phyloP scores from a whole-genome alignment of 2,329 filamentous ascomycete genomes.

The Monosporascus sp. region DNA sequence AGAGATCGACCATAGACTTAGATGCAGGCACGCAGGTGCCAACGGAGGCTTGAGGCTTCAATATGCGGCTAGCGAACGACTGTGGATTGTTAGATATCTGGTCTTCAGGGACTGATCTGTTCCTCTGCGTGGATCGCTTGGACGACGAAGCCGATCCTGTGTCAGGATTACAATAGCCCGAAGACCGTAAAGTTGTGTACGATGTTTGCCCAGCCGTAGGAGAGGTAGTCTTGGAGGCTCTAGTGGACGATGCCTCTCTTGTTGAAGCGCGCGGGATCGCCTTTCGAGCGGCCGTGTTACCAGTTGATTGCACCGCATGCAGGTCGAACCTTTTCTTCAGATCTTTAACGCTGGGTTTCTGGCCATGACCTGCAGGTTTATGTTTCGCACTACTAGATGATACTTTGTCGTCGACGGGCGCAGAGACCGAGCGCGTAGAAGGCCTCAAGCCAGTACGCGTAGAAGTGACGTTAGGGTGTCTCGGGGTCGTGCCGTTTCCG shows the following conservation, averaged over 20 bases:
- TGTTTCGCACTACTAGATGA: conserved; percentile 24
- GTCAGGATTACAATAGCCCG: conserved; percentile 26
- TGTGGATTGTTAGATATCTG: conserved; percentile 48
- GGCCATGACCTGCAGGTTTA: conserved; percentile 24
- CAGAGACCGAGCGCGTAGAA: conserved; percentile 49
- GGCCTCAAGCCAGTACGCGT: conserved; percentile 36
- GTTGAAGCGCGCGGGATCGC: conserved; percentile 27
- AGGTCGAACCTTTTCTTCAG: conserved; percentile 75
- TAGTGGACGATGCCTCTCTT: conserved; percentile 29
- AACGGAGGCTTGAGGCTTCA: conserved; percentile 41
- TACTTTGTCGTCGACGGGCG: conserved; percentile 44
- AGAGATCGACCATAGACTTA: conserved; percentile 38
- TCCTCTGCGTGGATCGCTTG: conserved; percentile 35
- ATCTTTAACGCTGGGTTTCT: conserved; percentile 70
- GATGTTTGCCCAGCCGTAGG: conserved; percentile 30
- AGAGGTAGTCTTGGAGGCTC: conserved; percentile 24
- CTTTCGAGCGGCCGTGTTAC: conserved; percentile 30
- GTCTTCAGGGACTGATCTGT: conserved; percentile 44
- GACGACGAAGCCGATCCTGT: conserved; percentile 23
- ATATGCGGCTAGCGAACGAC: conserved; percentile 56
- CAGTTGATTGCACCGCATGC: conserved; percentile 31
- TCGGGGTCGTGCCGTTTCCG: conserved; percentile 44
- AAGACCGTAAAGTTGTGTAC: conserved; percentile 36
- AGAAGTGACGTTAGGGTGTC: conserved; percentile 37
- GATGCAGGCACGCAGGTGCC: conserved; percentile 32